These are phyloP conservation scores for Dimocarpus longan DNA, from an alignment of 345 rosid species.

Conservation along the genomic window DNA sequence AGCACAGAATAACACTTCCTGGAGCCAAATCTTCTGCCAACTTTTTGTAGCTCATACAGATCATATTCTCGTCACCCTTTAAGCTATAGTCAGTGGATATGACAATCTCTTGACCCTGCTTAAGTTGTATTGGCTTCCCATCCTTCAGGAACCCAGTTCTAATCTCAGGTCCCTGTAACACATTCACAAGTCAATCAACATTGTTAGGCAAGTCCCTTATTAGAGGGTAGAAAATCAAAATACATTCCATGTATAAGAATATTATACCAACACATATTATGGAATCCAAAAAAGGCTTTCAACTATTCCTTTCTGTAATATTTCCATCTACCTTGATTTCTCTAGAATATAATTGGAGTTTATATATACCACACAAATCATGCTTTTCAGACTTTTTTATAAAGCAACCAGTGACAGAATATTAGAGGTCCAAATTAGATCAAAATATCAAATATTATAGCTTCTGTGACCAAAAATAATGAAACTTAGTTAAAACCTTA, in stretches of 20 bases:
- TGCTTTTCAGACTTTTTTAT: too few relatives aligned
- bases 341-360: neutral
- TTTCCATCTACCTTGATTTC: neutral
- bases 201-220: too few relatives aligned
- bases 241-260: too few relatives aligned
- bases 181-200: neutral
- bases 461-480: too few relatives aligned
- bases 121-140: slow-evolving; percentile 35
- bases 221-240: too few relatives aligned
- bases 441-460: too few relatives aligned
- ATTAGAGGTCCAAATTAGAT: too few relatives aligned
- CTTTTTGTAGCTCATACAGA: slow-evolving; percentile 64
- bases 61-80: slow-evolving; percentile 47
- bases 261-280: neutral
- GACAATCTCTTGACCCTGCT: slow-evolving; percentile 46
- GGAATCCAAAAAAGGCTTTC: slow-evolving; percentile 1
- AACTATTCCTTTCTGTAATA: neutral
- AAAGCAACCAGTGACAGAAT: too few relatives aligned
- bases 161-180: slow-evolving; percentile 40
- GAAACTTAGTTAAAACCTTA: too few relatives aligned
- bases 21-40: slow-evolving; percentile 54
- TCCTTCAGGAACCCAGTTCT: slow-evolving; percentile 40
- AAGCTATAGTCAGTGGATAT: slow-evolving; percentile 50
- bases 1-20: slow-evolving; percentile 51
- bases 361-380: too few relatives aligned